Conservation (phyloP, 148 eudicot species). For the Persicaria maculosa region DNA sequence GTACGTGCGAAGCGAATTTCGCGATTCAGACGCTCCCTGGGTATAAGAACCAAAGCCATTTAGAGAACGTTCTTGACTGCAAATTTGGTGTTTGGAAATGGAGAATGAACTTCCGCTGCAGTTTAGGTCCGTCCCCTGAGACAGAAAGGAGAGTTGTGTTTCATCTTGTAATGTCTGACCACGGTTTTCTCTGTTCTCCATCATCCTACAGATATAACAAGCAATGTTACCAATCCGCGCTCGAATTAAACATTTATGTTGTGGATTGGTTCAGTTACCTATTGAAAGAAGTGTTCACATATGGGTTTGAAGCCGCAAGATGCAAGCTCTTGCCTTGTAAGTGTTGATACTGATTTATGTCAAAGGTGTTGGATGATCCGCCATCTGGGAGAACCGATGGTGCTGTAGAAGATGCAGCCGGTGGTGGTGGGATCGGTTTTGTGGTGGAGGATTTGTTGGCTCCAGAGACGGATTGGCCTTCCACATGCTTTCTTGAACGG, state of each 20-base stretch:
- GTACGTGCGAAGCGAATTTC: not conserved
- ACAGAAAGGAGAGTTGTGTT: constrained; percentile 12
- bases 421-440: not conserved
- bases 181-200: constrained; percentile 8
- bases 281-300: not conserved
- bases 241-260: not conserved
- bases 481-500: constrained; percentile 38
- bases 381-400: not conserved
- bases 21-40: constrained; percentile 6
- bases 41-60: constrained; percentile 4
- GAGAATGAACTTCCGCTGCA: constrained; percentile 17
- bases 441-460: constrained; percentile 15
- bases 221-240: not conserved
- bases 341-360: not conserved
- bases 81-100: constrained; percentile 12
- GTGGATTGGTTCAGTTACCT: not conserved
- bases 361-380: constrained; percentile 5
- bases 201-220: constrained; percentile 11
- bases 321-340: constrained; percentile 1
- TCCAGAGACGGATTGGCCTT: constrained; percentile 18
- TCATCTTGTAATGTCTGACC: not conserved
- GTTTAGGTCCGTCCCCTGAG: constrained; percentile 15
- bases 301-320: not conserved
- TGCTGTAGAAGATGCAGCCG: not conserved
- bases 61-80: not conserved